phyloP scores from a whole-genome alignment of 192 early-diverging fungal genomes.

The Coemansia sp. region DNA sequence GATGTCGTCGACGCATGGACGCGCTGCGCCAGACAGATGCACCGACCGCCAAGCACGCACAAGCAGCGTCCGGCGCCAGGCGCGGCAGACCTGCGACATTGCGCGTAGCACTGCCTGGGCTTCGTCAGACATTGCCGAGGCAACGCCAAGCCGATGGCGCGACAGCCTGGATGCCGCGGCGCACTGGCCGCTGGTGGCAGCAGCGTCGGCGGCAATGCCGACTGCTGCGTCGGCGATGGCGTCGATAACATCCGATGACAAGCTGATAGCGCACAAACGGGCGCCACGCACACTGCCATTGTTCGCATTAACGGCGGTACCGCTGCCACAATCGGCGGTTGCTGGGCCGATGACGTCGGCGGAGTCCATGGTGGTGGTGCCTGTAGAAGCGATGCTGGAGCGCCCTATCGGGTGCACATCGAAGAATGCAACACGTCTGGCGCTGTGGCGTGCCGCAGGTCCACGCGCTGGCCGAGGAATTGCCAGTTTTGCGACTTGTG shows the following conservation, averaged over 20 bases:
- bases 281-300: background rate
- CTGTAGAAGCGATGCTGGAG: background rate
- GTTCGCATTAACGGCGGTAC: background rate
- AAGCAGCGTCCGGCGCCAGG: constrained; percentile 26
- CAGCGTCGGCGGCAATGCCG: constrained; percentile 5
- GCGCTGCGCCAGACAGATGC: constrained; percentile 18
- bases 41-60: constrained; percentile 31
- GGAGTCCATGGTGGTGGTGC: too few relatives aligned
- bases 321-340: too few relatives aligned
- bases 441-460: background rate
- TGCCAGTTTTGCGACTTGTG: too few relatives aligned
- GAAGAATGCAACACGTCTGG: background rate
- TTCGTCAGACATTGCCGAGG: constrained; percentile 14
- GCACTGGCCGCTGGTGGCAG: background rate
- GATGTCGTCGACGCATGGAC: background rate
- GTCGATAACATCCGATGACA: constrained; percentile 40
- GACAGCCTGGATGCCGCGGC: background rate
- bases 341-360: too few relatives aligned
- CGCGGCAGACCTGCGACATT: constrained; percentile 25
- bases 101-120: constrained; percentile 19
- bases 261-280: constrained; percentile 9
- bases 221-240: constrained; percentile 23
- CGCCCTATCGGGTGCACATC: constrained; percentile 1
- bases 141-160: constrained; percentile 12
- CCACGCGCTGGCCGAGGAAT: too few relatives aligned